These are phyloP conservation scores for Trichophyton schoenleinii DNA, from an alignment of 2,329 filamentous ascomycete species.

Conservation along the genomic window DNA sequence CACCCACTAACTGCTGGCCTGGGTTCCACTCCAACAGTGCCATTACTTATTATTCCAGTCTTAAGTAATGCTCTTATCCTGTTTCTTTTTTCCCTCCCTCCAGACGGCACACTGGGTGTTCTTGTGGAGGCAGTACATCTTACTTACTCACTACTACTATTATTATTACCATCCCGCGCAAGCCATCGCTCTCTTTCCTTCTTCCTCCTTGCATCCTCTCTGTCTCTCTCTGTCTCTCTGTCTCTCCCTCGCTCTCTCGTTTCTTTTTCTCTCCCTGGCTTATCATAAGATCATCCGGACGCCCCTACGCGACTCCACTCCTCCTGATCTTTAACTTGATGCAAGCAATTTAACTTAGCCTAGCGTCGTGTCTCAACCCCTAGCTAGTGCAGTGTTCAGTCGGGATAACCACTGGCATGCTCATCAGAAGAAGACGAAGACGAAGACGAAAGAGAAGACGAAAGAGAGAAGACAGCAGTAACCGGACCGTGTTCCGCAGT, in stretches of 20 bases:
- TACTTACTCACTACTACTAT: too few relatives aligned
- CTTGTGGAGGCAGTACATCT: too few relatives aligned
- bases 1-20: not conserved
- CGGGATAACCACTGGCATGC: too few relatives aligned
- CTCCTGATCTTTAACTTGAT: not conserved
- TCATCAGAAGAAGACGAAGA: too few relatives aligned
- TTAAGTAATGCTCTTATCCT: not conserved
- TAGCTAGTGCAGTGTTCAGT: not conserved
- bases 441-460: too few relatives aligned
- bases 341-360: slow-evolving; percentile 4
- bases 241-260: not conserved
- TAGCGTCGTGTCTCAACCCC: slow-evolving; percentile 3
- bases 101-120: too few relatives aligned
- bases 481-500: too few relatives aligned
- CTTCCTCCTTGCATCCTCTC: not conserved
- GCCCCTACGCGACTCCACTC: not conserved
- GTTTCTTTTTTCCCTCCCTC: not conserved
- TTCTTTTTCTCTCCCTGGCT: not conserved
- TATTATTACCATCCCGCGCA: too few relatives aligned
- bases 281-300: not conserved
- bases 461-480: too few relatives aligned
- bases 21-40: not conserved
- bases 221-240: not conserved
- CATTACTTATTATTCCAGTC: not conserved
- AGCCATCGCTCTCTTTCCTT: too few relatives aligned